Percentiles rank a stretch among this genome's conserved stretches.
These are phyloP conservation scores for Dioscorea zingiberensis DNA, from an alignment of 106 monocot genomes.

Conservation along the genomic window DNA sequence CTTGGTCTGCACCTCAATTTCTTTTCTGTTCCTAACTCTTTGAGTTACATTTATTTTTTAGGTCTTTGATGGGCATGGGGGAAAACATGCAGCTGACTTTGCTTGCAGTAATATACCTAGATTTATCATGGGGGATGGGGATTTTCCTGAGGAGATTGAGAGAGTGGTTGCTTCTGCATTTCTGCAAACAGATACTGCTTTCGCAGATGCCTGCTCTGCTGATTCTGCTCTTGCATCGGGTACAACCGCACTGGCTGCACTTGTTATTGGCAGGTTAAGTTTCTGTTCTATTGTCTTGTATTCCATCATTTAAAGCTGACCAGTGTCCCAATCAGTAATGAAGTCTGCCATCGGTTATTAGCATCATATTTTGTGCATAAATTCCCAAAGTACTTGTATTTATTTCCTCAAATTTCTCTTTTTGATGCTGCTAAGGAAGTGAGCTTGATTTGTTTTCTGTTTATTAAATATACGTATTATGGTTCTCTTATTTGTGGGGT, in stretches of 20 bases:
- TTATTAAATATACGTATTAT: not conserved
- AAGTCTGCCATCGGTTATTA: too few relatives aligned
- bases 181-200: conserved; percentile 72
- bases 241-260: conserved; percentile 75
- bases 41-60: conserved; percentile 2
- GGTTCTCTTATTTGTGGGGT: not conserved
- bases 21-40: not conserved
- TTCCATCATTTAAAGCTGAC: too few relatives aligned
- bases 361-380: too few relatives aligned
- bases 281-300: not conserved
- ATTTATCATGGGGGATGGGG: conserved; percentile 54
- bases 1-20: not conserved
- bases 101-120: conserved; percentile 62
- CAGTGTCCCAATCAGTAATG: too few relatives aligned
- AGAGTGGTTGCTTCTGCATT: conserved; percentile 76
- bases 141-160: conserved; percentile 64
- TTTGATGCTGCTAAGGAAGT: not conserved
- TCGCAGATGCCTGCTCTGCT: conserved; percentile 69
- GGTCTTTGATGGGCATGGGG: conserved; percentile 97
- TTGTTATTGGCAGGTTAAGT: conserved; percentile 75
- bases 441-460: not conserved
- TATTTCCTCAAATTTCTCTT: too few relatives aligned
- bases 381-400: too few relatives aligned
- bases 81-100: conserved; percentile 91
- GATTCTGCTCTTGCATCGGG: conserved; percentile 78